Evolutionary conservation across 108 stramenopile genomes (phyloP).

Genomic region (Nannochloropsis salina): DNA sequence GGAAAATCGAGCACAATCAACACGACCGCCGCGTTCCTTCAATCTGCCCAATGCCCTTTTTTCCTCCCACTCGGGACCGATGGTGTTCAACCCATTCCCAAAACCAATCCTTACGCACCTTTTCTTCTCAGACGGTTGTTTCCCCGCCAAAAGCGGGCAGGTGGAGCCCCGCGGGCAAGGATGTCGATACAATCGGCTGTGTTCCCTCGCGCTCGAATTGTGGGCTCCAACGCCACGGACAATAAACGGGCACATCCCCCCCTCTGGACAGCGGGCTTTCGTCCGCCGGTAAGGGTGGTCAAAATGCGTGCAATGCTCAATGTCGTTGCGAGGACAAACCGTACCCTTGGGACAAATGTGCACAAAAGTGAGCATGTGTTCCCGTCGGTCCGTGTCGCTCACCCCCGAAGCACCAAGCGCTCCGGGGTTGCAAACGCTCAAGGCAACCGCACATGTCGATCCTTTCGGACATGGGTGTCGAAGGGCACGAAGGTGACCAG

Average conservation of each 20-base stretch:
- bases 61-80: too few species aligned
- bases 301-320: slow-evolving; percentile 8
- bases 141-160: not conserved
- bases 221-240: not conserved
- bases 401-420: not conserved
- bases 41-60: too few species aligned
- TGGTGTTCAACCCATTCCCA: too few species aligned
- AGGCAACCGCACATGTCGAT: not conserved
- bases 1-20: too few species aligned
- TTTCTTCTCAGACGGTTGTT: slow-evolving; percentile 13
- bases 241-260: not conserved
- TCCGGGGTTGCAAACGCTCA: not conserved
- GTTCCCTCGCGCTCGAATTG: not conserved
- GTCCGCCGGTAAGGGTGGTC: not conserved
- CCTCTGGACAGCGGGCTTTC: not conserved
- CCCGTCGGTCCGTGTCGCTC: not conserved
- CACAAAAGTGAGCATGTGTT: not conserved
- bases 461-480: not conserved
- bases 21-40: too few species aligned
- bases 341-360: not conserved
- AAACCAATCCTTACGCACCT: not conserved
- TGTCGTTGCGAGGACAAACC: not conserved
- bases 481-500: not conserved
- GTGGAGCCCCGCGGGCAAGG: not conserved
- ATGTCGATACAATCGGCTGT: slow-evolving; percentile 8